Evolutionary conservation across 257 asterid species (phyloP).

Genomic region (Avicennia marina): DNA sequence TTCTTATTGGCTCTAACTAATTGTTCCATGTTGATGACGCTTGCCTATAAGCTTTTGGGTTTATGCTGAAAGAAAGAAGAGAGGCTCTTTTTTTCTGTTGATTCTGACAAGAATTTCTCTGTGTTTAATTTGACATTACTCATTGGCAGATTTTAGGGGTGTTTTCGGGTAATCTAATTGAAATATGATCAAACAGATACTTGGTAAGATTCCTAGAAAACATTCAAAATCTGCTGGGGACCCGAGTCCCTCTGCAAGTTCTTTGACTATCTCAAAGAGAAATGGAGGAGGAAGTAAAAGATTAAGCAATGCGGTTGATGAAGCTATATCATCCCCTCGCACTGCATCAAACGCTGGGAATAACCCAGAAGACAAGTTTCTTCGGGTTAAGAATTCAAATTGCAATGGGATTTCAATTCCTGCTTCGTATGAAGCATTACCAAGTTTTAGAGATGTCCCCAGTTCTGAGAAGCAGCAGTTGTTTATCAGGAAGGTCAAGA

Average conservation of each 20-base stretch:
- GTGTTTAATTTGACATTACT: neutral
- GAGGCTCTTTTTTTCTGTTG: neutral
- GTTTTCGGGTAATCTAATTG: conserved; percentile 7
- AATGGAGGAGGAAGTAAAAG: conserved; percentile 17
- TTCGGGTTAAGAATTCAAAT: neutral
- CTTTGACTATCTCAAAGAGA: conserved; percentile 16
- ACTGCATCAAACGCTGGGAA: conserved; percentile 10
- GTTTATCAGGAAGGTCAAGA: conserved; percentile 14
- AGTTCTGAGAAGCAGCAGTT: conserved; percentile 21
- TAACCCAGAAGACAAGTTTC: conserved; percentile 3
- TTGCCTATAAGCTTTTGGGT: conserved; percentile 11
- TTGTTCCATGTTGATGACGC: neutral
- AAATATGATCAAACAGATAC: conserved; percentile 23
- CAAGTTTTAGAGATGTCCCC: conserved; percentile 22
- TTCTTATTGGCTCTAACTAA: neutral
- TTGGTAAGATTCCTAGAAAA: conserved; percentile 22
- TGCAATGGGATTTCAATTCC: neutral
- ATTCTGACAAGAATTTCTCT: neutral
- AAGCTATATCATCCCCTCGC: conserved; percentile 16
- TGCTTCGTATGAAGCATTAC: conserved; percentile 18
- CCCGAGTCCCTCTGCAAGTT: conserved; percentile 12
- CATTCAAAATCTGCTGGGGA: conserved; percentile 19
- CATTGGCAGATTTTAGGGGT: neutral
- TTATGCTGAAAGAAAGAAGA: conserved; percentile 2
- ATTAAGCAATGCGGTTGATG: conserved; percentile 6